Base-by-base conservation (phyloP, 2,329 filamentous ascomycete genomes). In the Sclerotiophoma versabilis region DNA sequence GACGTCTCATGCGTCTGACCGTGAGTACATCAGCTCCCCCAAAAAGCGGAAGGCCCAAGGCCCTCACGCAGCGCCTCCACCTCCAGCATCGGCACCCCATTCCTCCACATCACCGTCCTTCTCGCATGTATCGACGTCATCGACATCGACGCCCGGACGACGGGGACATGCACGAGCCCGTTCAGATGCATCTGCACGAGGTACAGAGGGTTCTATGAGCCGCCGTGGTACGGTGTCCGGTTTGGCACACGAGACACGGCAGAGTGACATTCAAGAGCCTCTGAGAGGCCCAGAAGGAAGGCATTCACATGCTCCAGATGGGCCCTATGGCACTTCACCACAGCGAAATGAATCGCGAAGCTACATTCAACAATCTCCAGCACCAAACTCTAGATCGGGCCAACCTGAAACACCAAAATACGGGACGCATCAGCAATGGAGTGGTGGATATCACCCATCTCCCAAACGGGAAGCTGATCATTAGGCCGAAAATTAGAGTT, bases 41-140 rank as follows among this genome's bases (percentile, higher is more conserved):
- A 90, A 89, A 73, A 96, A 96, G 80, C 88, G 92, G 68, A 96
- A 96, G 78, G 87, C 89, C 34, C 77, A 80, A 68, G 80, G 81
- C 23, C 74, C 76, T 26, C 83, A 85, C 63, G 77, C 78, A 55
- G 71, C 79, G 50, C 77, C 78, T 51, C 82, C 82, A 34, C 76
- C 79, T 19, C 82, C 83, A 17, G 78, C 81, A 45, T 79, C 79
- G 41, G 79, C 79, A 59, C 76, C 78, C 11, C 75, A 78, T 49
- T 68, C 71, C 44, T 79, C 83, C 65, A 79, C 74, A 33, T 79
- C 77, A 53, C 77, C 80, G 20, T 77, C 79, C 5, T 81, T 81
- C 71, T 81, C 87, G 36, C 81, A 84, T 32, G 83, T 85, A 62
- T 82, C 81, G 36, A 81, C 83, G 50, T 78, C 80, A 49, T 79